Percentiles rank a stretch among this genome's conserved stretches.
Evolutionary conservation across 805 yeast genomes (phyloP).

Genomic region (Ogataea philodendri): DNA sequence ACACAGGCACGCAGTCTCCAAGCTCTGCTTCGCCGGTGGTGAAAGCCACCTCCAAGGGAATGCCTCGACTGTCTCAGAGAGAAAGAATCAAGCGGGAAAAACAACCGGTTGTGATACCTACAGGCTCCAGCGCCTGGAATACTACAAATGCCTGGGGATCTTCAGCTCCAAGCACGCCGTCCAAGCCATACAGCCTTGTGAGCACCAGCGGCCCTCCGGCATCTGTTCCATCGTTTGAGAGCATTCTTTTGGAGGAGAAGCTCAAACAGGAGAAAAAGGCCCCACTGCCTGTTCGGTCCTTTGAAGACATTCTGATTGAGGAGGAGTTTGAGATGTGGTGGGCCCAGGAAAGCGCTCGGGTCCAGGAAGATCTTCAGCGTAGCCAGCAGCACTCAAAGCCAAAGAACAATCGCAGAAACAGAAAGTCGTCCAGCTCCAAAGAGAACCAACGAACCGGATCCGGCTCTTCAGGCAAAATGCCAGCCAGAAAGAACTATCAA

Average conservation of each 20-base stretch:
- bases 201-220: conserved; percentile 11
- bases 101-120: conserved; percentile 3
- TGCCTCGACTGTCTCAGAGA: conserved; percentile 53
- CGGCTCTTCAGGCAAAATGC: conserved; percentile 7
- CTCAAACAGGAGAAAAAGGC: conserved; percentile 29
- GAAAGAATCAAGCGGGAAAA: conserved; percentile 46
- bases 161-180: conserved; percentile 1
- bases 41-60: conserved; percentile 37
- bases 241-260: conserved; percentile 26
- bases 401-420: conserved; percentile 8
- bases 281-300: conserved; percentile 34
- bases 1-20: conserved; percentile 2
- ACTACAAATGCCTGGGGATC: conserved; percentile 8
- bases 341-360: conserved; percentile 70
- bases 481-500: conserved; percentile 3
- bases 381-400: conserved; percentile 20
- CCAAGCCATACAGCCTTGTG: conserved; percentile 6
- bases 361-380: conserved; percentile 46
- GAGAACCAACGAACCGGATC: background rate
- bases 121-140: conserved; percentile 10
- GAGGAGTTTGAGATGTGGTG: conserved; percentile 88
- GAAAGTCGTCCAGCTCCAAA: conserved; percentile 1
- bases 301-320: conserved; percentile 75
- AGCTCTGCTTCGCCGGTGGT: conserved; percentile 9
- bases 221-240: conserved; percentile 29